Percentiles rank a stretch among this genome's conserved stretches.
phyloP scores from a whole-genome alignment of 2,329 filamentous ascomycete genomes.

The Zymoseptoria pseudotritici region DNA sequence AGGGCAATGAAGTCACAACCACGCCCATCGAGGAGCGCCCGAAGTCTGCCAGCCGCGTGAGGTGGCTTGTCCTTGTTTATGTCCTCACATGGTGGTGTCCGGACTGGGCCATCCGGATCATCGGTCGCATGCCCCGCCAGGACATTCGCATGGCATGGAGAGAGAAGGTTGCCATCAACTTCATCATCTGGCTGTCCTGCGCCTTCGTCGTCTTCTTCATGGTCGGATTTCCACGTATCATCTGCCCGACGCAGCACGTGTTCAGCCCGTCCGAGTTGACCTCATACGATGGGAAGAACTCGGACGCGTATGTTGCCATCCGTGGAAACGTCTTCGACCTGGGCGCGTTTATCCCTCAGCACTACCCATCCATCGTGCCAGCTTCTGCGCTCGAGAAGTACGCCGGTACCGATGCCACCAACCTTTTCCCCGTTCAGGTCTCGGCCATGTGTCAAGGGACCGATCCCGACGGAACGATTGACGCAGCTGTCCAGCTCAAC shows the following conservation, averaged over 20 bases:
- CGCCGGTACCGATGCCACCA: constrained; percentile 77
- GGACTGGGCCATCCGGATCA: constrained; percentile 66
- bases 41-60: constrained; percentile 71
- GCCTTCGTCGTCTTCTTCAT: constrained; percentile 77
- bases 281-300: constrained; percentile 62
- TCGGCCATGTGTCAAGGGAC: constrained; percentile 80
- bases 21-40: constrained; percentile 81
- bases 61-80: constrained; percentile 83
- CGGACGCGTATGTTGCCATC: constrained; percentile 66
- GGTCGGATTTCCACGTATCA: constrained; percentile 73
- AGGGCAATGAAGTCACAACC: constrained; percentile 83
- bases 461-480: constrained; percentile 56
- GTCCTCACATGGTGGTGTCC: constrained; percentile 80
- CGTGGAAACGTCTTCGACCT: constrained; percentile 87
- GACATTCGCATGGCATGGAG: constrained; percentile 91
- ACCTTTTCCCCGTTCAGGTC: constrained; percentile 88
- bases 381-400: constrained; percentile 65
- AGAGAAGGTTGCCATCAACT: constrained; percentile 95
- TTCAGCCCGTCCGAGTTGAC: constrained; percentile 72
- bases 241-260: constrained; percentile 88
- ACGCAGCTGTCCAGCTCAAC: constrained; percentile 72
- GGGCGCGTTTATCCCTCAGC: constrained; percentile 60
- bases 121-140: constrained; percentile 84
- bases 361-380: constrained; percentile 66
- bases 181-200: constrained; percentile 91